phyloP scores from a whole-genome alignment of 2,329 filamentous ascomycete genomes.

The Polytolypa hystricis region DNA sequence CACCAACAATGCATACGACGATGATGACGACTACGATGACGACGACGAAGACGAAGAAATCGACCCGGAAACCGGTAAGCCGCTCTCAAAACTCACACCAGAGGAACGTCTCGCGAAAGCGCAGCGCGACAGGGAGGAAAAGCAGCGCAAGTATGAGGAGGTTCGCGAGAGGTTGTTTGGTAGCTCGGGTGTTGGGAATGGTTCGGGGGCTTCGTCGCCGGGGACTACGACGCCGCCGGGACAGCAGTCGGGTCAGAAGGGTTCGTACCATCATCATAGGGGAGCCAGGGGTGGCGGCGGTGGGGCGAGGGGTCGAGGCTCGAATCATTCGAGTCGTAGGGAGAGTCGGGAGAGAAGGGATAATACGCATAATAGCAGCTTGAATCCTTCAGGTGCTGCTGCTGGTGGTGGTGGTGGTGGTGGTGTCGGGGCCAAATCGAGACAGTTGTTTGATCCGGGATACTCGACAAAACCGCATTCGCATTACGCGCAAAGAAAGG shows the following conservation, averaged over 20 bases:
- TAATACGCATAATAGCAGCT: constrained; percentile 19
- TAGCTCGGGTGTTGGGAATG: constrained; percentile 30
- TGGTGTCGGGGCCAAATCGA: constrained; percentile 25
- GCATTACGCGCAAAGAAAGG: constrained; percentile 33
- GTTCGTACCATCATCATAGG: constrained; percentile 12
- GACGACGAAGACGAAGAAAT: constrained; percentile 54
- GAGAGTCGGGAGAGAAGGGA: constrained; percentile 31
- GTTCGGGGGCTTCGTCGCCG: constrained; percentile 50
- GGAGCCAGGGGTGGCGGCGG: constrained; percentile 28
- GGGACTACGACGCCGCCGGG: constrained; percentile 52
- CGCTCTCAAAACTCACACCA: constrained; percentile 56
- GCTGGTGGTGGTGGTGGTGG: not conserved
- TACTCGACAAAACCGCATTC: constrained; percentile 55
- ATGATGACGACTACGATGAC: constrained; percentile 40
- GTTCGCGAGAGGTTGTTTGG: constrained; percentile 81
- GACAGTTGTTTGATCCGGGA: constrained; percentile 67
- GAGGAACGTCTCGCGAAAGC: constrained; percentile 71
- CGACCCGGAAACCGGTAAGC: constrained; percentile 48
- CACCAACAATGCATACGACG: constrained; percentile 2
- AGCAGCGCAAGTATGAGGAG: constrained; percentile 82
- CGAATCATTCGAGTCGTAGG: constrained; percentile 22
- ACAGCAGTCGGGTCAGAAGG: constrained; percentile 9
- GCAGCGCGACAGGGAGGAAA: constrained; percentile 72
- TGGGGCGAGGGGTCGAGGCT: constrained; percentile 40
- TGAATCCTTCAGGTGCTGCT: not conserved